Conservation (phyloP, 306 rosid species). For the Calophaca sinica region DNA sequence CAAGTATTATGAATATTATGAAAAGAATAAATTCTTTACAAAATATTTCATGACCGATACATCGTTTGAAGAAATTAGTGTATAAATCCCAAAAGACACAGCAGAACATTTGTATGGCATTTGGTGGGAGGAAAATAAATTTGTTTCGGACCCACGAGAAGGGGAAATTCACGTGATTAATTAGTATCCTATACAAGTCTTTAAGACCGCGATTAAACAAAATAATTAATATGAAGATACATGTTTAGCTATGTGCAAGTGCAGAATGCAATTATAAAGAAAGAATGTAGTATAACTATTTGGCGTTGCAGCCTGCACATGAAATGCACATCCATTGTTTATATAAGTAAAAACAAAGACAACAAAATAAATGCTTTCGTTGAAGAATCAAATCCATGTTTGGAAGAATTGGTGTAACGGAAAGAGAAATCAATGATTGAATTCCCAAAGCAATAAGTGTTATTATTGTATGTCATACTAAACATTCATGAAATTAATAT, state of each 20-base stretch:
- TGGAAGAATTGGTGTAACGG: slow-evolving; percentile 44
- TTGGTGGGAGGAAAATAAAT: slow-evolving; percentile 24
- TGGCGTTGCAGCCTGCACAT: slow-evolving; percentile 45
- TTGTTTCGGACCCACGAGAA: slow-evolving; percentile 38
- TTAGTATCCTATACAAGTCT: slow-evolving; percentile 21
- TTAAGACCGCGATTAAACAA: slow-evolving; percentile 16
- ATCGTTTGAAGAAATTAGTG: too few relatives aligned
- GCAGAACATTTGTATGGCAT: slow-evolving; percentile 28
- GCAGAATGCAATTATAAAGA: neutral
- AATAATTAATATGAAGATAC: slow-evolving; percentile 9
- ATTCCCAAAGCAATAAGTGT: slow-evolving; percentile 33
- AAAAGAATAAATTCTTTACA: too few relatives aligned
- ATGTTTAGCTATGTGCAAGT: slow-evolving; percentile 29
- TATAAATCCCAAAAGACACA: neutral
- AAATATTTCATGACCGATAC: too few relatives aligned
- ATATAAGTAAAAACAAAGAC: slow-evolving; percentile 24
- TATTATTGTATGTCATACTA: slow-evolving; percentile 25
- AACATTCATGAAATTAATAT: slow-evolving; percentile 32
- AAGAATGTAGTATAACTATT: slow-evolving; percentile 8
- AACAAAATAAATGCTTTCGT: slow-evolving; percentile 36
- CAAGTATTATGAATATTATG: too few relatives aligned
- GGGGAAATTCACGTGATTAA: slow-evolving; percentile 52
- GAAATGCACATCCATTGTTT: slow-evolving; percentile 36
- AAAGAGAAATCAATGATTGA: slow-evolving; percentile 48
- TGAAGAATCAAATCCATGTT: slow-evolving; percentile 55